Conservation (phyloP, 345 rosid species). For the Euphorbia lathyris region DNA sequence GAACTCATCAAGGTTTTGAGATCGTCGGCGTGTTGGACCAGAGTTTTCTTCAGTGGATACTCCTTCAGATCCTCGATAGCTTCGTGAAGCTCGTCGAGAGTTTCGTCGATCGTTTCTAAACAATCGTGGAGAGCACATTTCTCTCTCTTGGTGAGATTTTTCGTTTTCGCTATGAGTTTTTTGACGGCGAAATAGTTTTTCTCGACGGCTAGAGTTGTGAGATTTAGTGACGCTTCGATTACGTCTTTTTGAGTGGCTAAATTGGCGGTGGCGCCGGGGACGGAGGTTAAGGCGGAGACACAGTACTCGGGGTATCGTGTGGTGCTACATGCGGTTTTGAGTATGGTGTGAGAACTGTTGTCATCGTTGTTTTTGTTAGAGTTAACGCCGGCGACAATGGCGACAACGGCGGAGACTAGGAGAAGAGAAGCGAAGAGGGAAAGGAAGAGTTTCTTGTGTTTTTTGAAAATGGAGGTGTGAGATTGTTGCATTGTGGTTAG, state of each 20-base stretch:
- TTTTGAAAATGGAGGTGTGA: constrained; percentile 20
- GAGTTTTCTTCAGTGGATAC: constrained; percentile 66
- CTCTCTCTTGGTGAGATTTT: constrained; percentile 47
- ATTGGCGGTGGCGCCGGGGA: constrained; percentile 27
- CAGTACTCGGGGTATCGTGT: constrained; percentile 71
- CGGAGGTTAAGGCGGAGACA: constrained; percentile 50
- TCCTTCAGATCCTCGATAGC: constrained; percentile 50
- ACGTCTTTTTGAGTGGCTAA: constrained; percentile 36
- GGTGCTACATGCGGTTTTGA: constrained; percentile 58
- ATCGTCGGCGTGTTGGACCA: constrained; percentile 66
- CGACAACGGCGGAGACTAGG: constrained; percentile 38
- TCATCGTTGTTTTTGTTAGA: constrained; percentile 14
- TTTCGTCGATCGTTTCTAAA: constrained; percentile 75
- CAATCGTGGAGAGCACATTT: constrained; percentile 84
- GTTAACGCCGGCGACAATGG: constrained; percentile 40
- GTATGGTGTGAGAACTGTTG: constrained; percentile 42
- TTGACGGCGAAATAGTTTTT: constrained; percentile 29
- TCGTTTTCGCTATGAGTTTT: constrained; percentile 19
- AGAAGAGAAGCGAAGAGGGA: constrained; percentile 36
- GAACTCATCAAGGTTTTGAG: constrained; percentile 77
- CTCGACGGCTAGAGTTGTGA: constrained; percentile 23
- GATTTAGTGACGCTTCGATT: constrained; percentile 31
- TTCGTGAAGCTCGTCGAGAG: constrained; percentile 67
- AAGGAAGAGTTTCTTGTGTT: constrained; percentile 32
- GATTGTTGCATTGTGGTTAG: constrained; percentile 26